Evolutionary conservation across 352 stramenopile genomes (phyloP).

Genomic region (Phytopythium sindhum): DNA sequence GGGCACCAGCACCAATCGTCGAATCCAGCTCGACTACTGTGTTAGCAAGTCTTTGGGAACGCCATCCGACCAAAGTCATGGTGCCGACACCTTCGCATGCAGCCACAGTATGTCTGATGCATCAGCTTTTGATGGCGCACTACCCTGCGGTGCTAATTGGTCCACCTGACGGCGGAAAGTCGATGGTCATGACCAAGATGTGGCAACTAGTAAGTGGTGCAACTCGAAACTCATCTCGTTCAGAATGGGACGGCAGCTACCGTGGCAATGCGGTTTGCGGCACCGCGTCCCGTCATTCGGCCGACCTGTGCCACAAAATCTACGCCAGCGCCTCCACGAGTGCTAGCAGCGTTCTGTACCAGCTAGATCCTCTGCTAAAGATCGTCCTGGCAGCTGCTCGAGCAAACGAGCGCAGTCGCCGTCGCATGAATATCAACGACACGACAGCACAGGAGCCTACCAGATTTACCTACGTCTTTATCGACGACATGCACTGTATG

Average conservation of each 20-base stretch:
- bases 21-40: too few species aligned
- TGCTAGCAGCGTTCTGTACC: neutral
- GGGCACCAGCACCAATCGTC: neutral
- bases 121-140: conserved; percentile 40
- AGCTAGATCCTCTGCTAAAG: neutral
- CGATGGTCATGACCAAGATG: conserved; percentile 15
- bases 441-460: neutral
- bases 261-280: neutral
- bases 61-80: conserved; percentile 1
- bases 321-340: neutral
- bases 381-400: neutral
- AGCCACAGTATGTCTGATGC: conserved; percentile 36
- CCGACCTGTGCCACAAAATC: neutral
- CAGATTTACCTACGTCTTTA: conserved; percentile 29
- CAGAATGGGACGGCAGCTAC: neutral
- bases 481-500: conserved; percentile 63
- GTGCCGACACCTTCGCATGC: conserved; percentile 35
- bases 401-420: conserved; percentile 2
- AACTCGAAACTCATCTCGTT: neutral
- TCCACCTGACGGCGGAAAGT: conserved; percentile 46
- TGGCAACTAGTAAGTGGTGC: neutral
- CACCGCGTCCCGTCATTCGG: too few species aligned
- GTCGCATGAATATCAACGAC: neutral
- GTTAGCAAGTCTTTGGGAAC: neutral
- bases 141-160: conserved; percentile 42